Conservation (phyloP, 495 filamentous ascomycete genomes). For the Penicillium ucsense region DNA sequence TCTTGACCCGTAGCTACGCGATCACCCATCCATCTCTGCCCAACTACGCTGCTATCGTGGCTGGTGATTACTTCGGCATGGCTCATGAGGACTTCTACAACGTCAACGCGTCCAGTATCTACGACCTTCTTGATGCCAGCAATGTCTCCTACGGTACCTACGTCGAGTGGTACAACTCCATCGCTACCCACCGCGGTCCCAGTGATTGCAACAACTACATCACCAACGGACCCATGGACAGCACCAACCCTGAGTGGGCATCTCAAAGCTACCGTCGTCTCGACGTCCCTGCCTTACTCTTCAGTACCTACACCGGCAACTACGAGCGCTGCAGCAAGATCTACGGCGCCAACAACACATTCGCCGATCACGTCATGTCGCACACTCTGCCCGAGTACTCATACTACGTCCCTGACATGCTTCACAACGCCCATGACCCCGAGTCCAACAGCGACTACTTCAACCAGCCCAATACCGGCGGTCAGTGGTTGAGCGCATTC, state of each 20-base stretch:
- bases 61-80: slow-evolving; percentile 6
- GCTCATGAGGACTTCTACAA: slow-evolving; percentile 5
- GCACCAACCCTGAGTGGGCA: slow-evolving; percentile 9
- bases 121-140: slow-evolving; percentile 4
- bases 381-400: slow-evolving; percentile 9
- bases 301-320: slow-evolving; percentile 7
- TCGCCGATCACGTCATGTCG: slow-evolving; percentile 4
- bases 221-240: slow-evolving; percentile 10
- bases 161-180: slow-evolving; percentile 10
- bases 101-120: slow-evolving; percentile 2
- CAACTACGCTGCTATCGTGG: slow-evolving; percentile 7
- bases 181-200: slow-evolving; percentile 7
- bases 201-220: slow-evolving; percentile 13
- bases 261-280: slow-evolving; percentile 9
- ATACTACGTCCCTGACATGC: slow-evolving; percentile 13
- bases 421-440: slow-evolving; percentile 12
- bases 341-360: slow-evolving; percentile 8
- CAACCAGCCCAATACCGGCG: slow-evolving; percentile 5
- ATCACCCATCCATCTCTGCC: slow-evolving; percentile 6
- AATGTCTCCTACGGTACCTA: slow-evolving; percentile 6
- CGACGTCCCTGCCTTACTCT: slow-evolving; percentile 9
- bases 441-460: slow-evolving; percentile 9
- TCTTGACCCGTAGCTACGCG: slow-evolving; percentile 5
- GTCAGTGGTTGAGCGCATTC: slow-evolving; percentile 7
- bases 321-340: slow-evolving; percentile 12